Conservation (phyloP, 1,284 basidiomycete species). For the Pseudozyma tsukubaensis region DNA sequence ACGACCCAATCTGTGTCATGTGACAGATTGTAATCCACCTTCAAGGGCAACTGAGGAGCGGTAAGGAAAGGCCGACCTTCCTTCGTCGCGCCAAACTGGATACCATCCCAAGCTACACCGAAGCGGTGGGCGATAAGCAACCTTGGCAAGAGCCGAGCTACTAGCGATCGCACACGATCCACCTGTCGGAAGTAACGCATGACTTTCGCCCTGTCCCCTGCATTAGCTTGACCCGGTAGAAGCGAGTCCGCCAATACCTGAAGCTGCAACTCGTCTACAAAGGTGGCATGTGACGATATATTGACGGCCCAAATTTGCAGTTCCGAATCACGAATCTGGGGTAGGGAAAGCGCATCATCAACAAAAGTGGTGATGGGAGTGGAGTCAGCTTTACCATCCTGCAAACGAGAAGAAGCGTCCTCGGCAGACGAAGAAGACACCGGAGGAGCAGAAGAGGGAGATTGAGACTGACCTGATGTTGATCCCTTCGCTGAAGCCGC, state of each 20-base stretch:
- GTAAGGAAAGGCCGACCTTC: conserved; percentile 45
- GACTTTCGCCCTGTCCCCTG: conserved; percentile 34
- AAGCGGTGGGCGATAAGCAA: conserved; percentile 19
- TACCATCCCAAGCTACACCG: conserved; percentile 8
- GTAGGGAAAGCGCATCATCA: background rate
- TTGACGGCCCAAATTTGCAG: conserved; percentile 56
- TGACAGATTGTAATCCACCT: conserved; percentile 61
- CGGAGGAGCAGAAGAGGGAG: background rate
- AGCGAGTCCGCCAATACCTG: conserved; percentile 6
- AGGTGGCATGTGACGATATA: conserved; percentile 19
- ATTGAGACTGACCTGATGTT: conserved; percentile 45
- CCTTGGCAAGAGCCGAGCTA: conserved; percentile 47
- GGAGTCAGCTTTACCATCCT: conserved; percentile 25
- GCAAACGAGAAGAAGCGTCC: no score
- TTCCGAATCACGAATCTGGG: conserved; percentile 6
- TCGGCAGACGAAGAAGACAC: no score
- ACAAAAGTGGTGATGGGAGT: background rate
- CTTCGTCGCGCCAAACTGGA: conserved; percentile 14
- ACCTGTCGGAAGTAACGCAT: conserved; percentile 41
- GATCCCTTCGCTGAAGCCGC: background rate
- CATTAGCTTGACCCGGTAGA: conserved; percentile 21
- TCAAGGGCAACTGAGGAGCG: background rate
- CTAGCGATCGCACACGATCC: conserved; percentile 51
- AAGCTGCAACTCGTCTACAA: conserved; percentile 10
- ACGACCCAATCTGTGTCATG: conserved; percentile 66